Conservation (phyloP, 768 basidiomycete genomes). For the Phallus indusiatus region DNA sequence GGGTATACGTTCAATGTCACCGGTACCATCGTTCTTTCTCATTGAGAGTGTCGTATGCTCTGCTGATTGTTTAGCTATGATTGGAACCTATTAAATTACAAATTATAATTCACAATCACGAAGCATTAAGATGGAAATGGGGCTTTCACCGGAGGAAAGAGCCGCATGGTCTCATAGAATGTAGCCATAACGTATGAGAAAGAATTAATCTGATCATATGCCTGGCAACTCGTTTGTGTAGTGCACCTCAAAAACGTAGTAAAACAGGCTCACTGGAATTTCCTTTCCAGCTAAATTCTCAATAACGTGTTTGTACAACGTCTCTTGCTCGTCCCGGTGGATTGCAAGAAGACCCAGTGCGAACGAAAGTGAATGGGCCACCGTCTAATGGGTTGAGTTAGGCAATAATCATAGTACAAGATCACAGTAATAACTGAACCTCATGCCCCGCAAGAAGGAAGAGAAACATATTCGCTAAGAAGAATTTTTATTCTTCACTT, state of each 20-base stretch:
- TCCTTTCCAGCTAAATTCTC: constrained; percentile 25
- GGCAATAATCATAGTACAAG: neutral
- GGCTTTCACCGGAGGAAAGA: constrained; percentile 35
- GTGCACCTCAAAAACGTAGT: neutral
- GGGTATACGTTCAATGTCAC: neutral
- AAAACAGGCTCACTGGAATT: constrained; percentile 18
- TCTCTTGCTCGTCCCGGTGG: constrained; percentile 33
- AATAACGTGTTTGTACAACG: constrained; percentile 26
- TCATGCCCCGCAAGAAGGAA: constrained; percentile 54
- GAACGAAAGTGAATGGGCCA: constrained; percentile 28
- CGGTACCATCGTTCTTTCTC: constrained; percentile 10
- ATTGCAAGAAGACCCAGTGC: constrained; percentile 42
- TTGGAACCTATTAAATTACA: neutral
- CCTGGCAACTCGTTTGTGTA: constrained; percentile 10
- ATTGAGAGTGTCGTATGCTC: constrained; percentile 18
- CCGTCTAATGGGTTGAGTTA: constrained; percentile 21
- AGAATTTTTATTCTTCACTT: neutral
- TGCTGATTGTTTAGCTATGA: constrained; percentile 19
- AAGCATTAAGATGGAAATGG: neutral
- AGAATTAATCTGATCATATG: constrained; percentile 21
- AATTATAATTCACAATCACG: neutral
- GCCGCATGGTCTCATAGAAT: constrained; percentile 39
- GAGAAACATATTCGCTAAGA: constrained; percentile 28
- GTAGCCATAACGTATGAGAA: constrained; percentile 24
- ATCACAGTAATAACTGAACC: constrained; percentile 18